Percentiles rank a stretch among this genome's conserved stretches.
These are phyloP conservation scores for Pythium guiyangense DNA, from an alignment of 352 stramenopile genomes.

Conservation along the genomic window DNA sequence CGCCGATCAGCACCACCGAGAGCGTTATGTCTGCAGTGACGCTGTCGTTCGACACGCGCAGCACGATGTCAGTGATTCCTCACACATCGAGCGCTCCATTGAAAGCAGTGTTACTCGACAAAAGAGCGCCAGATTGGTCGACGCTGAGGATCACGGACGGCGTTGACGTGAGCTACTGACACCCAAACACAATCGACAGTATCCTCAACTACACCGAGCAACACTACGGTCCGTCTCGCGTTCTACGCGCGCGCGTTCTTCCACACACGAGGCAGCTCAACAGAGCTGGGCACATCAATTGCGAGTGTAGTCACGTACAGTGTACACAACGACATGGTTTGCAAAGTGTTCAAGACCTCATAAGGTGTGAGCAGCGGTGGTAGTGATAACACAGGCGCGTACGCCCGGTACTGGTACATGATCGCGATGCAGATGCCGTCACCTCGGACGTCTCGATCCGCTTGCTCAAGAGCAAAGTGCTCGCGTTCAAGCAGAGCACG, in stretches of 20 bases:
- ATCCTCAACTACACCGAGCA: not conserved
- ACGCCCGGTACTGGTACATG: slow-evolving; percentile 26
- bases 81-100: not conserved
- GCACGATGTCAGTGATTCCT: not conserved
- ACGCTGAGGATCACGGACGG: not conserved
- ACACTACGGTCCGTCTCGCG: slow-evolving; percentile 18
- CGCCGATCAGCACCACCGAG: not conserved
- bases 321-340: not conserved
- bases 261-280: not conserved
- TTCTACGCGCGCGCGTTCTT: slow-evolving; percentile 24
- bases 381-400: slow-evolving; percentile 3
- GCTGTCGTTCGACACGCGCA: not conserved
- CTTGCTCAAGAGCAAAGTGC: not conserved
- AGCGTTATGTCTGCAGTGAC: not conserved
- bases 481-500: too few relatives aligned
- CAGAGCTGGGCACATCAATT: not conserved
- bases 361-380: not conserved
- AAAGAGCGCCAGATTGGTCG: not conserved
- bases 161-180: not conserved
- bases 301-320: too few relatives aligned
- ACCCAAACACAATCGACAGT: not conserved
- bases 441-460: slow-evolving; percentile 20
- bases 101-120: not conserved
- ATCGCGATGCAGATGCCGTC: slow-evolving; percentile 32
- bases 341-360: slow-evolving; percentile 2